These are phyloP conservation scores for Mycena galopus DNA, from an alignment of 768 basidiomycete species.

Conservation along the genomic window DNA sequence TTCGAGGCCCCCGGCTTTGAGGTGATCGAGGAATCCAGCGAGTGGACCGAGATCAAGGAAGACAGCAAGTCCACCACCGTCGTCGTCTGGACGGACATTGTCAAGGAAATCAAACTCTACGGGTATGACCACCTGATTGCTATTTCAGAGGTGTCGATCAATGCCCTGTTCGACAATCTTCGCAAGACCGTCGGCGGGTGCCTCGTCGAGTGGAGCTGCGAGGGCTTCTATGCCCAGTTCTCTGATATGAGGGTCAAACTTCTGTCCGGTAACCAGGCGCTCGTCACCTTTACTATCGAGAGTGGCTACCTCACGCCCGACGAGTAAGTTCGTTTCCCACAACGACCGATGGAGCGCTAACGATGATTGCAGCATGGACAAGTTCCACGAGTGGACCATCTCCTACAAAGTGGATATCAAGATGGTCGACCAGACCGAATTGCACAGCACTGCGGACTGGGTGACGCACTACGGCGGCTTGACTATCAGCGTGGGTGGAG, in stretches of 20 bases:
- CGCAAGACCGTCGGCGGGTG: not conserved
- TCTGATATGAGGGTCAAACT: conserved; percentile 17
- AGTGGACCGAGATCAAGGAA: not conserved
- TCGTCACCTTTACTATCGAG: conserved; percentile 27
- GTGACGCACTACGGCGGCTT: no score
- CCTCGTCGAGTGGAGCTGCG: not conserved
- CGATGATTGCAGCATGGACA: not conserved
- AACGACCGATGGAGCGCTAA: not conserved
- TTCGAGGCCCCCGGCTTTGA: not conserved
- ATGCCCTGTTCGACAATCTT: conserved; percentile 12
- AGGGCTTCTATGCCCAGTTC: conserved; percentile 16
- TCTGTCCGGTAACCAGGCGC: conserved; percentile 19
- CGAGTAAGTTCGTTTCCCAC: not conserved
- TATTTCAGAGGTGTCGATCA: conserved; percentile 30
- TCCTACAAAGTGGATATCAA: no score
- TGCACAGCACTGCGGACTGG: no score
- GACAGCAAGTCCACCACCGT: not conserved
- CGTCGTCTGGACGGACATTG: conserved; percentile 24
- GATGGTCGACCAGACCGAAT: no score
- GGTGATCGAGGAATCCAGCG: not conserved
- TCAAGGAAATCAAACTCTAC: conserved; percentile 13
- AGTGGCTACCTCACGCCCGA: conserved; percentile 3
- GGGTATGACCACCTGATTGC: conserved; percentile 24
- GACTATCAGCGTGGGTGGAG: no score
- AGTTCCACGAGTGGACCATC: no score